phyloP scores from a whole-genome alignment of 176 grass and related monocot species.

The Chloris gayana region DNA sequence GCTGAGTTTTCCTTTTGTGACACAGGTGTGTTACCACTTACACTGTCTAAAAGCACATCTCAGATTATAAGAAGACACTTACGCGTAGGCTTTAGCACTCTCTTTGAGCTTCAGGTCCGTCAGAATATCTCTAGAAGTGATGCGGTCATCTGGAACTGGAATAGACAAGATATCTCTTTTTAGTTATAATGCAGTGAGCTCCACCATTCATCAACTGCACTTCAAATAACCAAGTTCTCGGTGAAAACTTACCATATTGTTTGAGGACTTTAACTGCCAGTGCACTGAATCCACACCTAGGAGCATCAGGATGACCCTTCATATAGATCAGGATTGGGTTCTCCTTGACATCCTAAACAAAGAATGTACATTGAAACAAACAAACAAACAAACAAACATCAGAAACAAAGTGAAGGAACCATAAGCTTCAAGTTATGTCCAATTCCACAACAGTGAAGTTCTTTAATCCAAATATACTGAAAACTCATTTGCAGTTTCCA shows the following conservation, averaged over 20 bases:
- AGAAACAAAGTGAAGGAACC: not conserved
- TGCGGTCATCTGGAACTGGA: constrained; percentile 37
- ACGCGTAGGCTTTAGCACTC: constrained; percentile 80
- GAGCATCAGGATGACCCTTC: constrained; percentile 85
- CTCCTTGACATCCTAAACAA: constrained; percentile 78
- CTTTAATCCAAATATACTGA: not conserved
- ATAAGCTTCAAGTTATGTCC: constrained; percentile 4
- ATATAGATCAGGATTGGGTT: constrained; percentile 84
- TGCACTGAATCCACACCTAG: constrained; percentile 91
- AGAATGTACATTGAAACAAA: not conserved
- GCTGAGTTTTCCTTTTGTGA: not conserved
- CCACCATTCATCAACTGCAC: not conserved
- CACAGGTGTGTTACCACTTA: not conserved
- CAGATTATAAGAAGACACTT: constrained; percentile 31
- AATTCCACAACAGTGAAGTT: not conserved
- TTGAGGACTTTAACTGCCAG: constrained; percentile 91
- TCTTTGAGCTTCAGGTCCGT: constrained; percentile 79
- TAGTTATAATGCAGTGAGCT: not conserved
- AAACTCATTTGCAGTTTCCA: constrained; percentile 27
- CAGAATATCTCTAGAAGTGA: constrained; percentile 83
- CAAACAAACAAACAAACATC: constrained; percentile 29
- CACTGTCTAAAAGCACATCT: constrained; percentile 17
- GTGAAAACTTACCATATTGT: constrained; percentile 63
- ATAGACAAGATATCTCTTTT: constrained; percentile 34
- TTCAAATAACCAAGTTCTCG: not conserved